These are phyloP conservation scores for Xylaria flabelliformis DNA, from an alignment of 495 filamentous ascomycete species.

Conservation along the genomic window DNA sequence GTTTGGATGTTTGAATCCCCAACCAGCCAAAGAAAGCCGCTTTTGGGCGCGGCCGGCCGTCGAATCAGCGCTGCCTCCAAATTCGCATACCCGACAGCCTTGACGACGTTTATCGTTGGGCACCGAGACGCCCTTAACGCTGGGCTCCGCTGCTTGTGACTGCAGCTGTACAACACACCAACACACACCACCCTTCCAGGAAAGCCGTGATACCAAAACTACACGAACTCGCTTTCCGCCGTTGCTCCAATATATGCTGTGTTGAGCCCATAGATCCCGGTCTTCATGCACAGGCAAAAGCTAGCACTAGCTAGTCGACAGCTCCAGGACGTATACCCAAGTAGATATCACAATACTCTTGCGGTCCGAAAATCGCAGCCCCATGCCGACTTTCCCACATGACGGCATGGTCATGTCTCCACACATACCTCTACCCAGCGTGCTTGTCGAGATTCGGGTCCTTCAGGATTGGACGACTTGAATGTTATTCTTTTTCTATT, in stretches of 20 bases:
- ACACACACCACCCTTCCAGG: constrained; percentile 25
- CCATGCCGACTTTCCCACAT: constrained; percentile 19
- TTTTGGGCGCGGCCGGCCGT: constrained; percentile 34
- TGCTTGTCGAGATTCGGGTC: constrained; percentile 19
- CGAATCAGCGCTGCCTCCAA: constrained; percentile 37
- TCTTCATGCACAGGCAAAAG: constrained; percentile 21
- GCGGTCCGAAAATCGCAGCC: constrained; percentile 20
- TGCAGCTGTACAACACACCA: constrained; percentile 59
- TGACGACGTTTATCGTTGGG: constrained; percentile 50
- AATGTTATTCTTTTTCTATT: constrained; percentile 97
- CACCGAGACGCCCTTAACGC: constrained; percentile 54
- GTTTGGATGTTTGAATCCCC: constrained; percentile 30
- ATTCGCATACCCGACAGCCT: constrained; percentile 39
- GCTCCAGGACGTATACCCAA: constrained; percentile 20
- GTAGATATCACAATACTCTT: constrained; percentile 19
- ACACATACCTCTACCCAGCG: constrained; percentile 24
- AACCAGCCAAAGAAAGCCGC: constrained; percentile 37
- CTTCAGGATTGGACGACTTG: constrained; percentile 83
- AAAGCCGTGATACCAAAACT: constrained; percentile 20
- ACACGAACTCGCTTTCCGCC: constrained; percentile 23
- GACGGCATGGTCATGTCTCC: constrained; percentile 20
- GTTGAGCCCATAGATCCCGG: constrained; percentile 24
- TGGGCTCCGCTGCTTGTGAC: constrained; percentile 49
- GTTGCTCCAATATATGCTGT: constrained; percentile 25
- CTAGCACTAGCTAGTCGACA: constrained; percentile 14